A percentile compares a stretch with the other conserved stretches of the same genome.
Evolutionary conservation across 805 yeast species (phyloP).

Genomic region (Metschnikowia gelsemii): DNA sequence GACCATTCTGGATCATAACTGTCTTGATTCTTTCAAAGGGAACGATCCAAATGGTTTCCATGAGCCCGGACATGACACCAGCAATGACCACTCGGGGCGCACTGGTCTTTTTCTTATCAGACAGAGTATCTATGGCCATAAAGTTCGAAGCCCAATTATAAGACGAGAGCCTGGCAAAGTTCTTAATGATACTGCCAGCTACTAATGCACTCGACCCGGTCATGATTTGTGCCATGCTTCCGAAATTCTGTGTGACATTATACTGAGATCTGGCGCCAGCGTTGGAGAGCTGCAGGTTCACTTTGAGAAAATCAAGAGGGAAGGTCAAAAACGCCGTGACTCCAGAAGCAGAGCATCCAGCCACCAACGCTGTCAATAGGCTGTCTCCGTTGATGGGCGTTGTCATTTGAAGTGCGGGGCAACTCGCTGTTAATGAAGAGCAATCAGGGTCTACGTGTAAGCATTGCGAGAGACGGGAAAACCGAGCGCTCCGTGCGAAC

Average conservation of each 20-base stretch:
- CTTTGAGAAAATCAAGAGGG: slow-evolving; percentile 71
- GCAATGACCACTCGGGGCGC: slow-evolving; percentile 85
- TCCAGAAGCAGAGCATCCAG: slow-evolving; percentile 63
- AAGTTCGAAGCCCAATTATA: slow-evolving; percentile 74
- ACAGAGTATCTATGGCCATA: slow-evolving; percentile 48
- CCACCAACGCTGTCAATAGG: slow-evolving; percentile 55
- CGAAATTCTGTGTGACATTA: slow-evolving; percentile 34
- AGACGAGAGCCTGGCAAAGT: slow-evolving; percentile 67
- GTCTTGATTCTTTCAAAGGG: slow-evolving; percentile 90
- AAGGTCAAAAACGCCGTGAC: slow-evolving; percentile 62
- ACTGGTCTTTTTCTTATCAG: slow-evolving; percentile 54
- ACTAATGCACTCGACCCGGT: slow-evolving; percentile 76
- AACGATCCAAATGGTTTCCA: slow-evolving; percentile 79
- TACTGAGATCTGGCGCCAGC: slow-evolving; percentile 35
- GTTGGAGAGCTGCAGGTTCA: slow-evolving; percentile 60
- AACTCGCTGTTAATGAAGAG: neutral
- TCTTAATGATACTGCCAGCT: slow-evolving; percentile 70
- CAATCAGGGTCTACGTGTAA: neutral
- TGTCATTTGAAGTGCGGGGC: slow-evolving; percentile 7
- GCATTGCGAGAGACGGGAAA: neutral
- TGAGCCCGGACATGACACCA: slow-evolving; percentile 77
- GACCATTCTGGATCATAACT: slow-evolving; percentile 70
- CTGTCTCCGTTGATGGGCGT: slow-evolving; percentile 27
- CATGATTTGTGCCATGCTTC: slow-evolving; percentile 36
- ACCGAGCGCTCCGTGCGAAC: neutral